Evolutionary conservation across 1,284 basidiomycete genomes (phyloP).

Genomic region (Megacollybia platyphylla): DNA sequence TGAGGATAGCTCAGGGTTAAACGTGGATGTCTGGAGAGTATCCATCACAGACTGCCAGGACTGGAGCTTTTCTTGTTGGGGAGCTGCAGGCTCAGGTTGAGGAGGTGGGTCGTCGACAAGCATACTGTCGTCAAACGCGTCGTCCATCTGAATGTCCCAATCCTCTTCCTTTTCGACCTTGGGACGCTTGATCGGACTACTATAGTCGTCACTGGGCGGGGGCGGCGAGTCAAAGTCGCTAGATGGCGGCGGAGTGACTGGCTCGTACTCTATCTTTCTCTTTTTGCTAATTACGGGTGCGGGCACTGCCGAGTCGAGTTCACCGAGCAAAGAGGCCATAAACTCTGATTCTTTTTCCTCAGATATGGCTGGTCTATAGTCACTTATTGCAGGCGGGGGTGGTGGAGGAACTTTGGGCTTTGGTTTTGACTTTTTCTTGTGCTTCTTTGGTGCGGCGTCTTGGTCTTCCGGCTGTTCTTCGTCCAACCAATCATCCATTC

Average conservation of each 20-base stretch:
- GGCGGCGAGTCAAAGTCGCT: no score
- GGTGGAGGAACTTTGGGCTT: constrained; percentile 33
- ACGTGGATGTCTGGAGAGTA: constrained; percentile 30
- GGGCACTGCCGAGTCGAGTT: constrained; percentile 39
- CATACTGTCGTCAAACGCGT: no score
- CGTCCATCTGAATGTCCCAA: no score
- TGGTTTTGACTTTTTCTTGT: constrained; percentile 25
- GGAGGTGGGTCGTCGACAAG: no score
- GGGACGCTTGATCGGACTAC: constrained; percentile 6
- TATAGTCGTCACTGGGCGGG: no score
- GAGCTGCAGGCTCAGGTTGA: no score
- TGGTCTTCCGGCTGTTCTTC: constrained; percentile 27
- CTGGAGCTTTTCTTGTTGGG: no score
- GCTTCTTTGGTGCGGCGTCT: constrained; percentile 33
- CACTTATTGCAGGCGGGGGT: constrained; percentile 47
- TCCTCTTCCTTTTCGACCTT: no score
- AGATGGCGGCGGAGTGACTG: no score
- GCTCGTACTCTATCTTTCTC: no score
- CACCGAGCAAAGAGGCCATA: constrained; percentile 66
- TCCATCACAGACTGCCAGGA: no score
- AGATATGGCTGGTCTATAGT: constrained; percentile 66
- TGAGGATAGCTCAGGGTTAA: constrained; percentile 46
- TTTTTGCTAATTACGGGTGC: constrained; percentile 9
- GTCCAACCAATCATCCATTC: constrained; percentile 83
- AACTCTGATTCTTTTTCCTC: constrained; percentile 78